phyloP scores from a whole-genome alignment of 768 basidiomycete species.

The Leccinellum luteum region DNA sequence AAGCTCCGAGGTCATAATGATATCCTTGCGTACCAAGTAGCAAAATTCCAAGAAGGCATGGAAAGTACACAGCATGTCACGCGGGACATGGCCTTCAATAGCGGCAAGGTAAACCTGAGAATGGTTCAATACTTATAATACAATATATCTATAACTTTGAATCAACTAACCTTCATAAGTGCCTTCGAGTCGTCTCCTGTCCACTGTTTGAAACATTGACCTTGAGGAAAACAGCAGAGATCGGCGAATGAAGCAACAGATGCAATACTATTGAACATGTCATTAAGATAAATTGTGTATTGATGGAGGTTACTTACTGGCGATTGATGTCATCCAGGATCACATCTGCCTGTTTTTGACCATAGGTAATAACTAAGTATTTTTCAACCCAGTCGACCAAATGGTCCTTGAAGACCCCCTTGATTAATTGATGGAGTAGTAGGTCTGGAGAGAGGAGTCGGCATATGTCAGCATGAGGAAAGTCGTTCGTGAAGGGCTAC shows the following conservation, averaged over 20 bases:
- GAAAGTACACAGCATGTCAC: background rate
- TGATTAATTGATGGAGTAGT: background rate
- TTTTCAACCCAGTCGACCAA: background rate
- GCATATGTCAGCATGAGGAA: background rate
- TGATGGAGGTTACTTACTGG: background rate
- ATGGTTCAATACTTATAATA: no score
- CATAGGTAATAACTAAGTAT: background rate
- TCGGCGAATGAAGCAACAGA: background rate
- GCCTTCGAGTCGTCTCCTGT: background rate
- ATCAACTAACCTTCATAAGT: background rate
- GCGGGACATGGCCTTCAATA: background rate
- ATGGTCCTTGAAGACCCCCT: background rate
- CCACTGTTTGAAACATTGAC: background rate
- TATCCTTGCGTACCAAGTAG: background rate
- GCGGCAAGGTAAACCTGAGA: background rate
- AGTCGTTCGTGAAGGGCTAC: background rate
- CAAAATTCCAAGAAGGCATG: background rate
- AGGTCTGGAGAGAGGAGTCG: background rate
- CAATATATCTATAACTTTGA: no score
- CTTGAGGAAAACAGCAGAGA: background rate
- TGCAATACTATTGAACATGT: background rate
- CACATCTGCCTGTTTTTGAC: background rate
- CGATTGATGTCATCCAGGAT: background rate
- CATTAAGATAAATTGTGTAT: background rate
- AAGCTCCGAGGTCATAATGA: background rate